Evolutionary conservation across 2,329 filamentous ascomycete species (phyloP).

Genomic region (Sporothrix brunneoviolacea): DNA sequence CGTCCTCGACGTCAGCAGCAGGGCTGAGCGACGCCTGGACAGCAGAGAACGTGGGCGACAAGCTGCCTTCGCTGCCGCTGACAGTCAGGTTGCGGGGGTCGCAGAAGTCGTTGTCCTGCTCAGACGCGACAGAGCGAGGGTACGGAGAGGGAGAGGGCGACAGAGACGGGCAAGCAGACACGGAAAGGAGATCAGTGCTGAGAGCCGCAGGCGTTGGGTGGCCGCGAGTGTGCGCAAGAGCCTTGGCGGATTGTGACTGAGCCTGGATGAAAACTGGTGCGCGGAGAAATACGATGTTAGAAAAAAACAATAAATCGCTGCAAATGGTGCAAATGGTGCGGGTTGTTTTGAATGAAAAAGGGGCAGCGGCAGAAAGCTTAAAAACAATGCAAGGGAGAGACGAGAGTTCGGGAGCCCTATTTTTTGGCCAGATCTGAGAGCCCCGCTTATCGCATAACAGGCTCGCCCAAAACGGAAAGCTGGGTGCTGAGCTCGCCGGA

Average conservation of each 20-base stretch:
- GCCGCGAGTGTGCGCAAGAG: conserved; percentile 23
- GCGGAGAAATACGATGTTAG: conserved; percentile 4
- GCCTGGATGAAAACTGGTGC: conserved; percentile 41
- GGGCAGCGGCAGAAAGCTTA: not conserved
- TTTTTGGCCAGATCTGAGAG: not conserved
- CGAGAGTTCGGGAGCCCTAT: not conserved
- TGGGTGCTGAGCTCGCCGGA: too few relatives aligned
- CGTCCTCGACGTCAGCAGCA: conserved; percentile 56
- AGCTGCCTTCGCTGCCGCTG: conserved; percentile 42
- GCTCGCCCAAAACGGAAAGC: too few relatives aligned
- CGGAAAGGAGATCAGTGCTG: conserved; percentile 61
- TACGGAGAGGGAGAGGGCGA: conserved; percentile 82
- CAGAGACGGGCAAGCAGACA: conserved; percentile 66
- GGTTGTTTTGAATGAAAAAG: conserved; percentile 4
- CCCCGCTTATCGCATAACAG: conserved; percentile 2
- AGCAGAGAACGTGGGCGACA: conserved; percentile 57
- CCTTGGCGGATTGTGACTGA: conserved; percentile 37
- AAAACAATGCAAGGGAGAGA: not conserved
- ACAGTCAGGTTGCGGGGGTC: conserved; percentile 87
- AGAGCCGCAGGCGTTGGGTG: conserved; percentile 34
- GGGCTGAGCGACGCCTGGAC: conserved; percentile 54
- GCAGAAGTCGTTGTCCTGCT: conserved; percentile 76
- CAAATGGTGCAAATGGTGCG: not conserved
- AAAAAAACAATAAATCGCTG: not conserved
- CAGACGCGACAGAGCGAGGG: conserved; percentile 60